These are phyloP conservation scores for Globisporangium cylindrosporum DNA, from an alignment of 352 stramenopile species.

Conservation along the genomic window DNA sequence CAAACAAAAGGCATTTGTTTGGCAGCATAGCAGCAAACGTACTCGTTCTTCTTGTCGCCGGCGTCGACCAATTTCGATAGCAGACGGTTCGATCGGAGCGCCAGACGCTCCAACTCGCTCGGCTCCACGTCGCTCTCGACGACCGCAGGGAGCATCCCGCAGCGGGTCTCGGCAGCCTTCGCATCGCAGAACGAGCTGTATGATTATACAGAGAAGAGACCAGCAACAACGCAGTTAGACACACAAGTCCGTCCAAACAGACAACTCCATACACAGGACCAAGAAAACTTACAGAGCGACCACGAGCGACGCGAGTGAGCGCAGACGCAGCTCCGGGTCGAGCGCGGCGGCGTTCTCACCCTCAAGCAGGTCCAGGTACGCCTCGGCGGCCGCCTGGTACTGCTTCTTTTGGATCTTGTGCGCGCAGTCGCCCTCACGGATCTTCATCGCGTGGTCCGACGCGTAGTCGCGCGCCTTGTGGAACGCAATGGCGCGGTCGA, in stretches of 20 bases:
- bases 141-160: slow-evolving; percentile 57
- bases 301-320: slow-evolving; percentile 72
- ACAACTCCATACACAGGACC: slow-evolving; percentile 1
- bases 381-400: slow-evolving; percentile 56
- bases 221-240: not conserved
- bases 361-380: slow-evolving; percentile 71
- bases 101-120: slow-evolving; percentile 62
- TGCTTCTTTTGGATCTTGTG: slow-evolving; percentile 82
- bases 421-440: slow-evolving; percentile 76
- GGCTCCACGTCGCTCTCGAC: slow-evolving; percentile 54
- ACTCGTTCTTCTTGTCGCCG: slow-evolving; percentile 82
- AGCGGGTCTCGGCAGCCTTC: slow-evolving; percentile 57
- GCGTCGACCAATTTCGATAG: slow-evolving; percentile 55
- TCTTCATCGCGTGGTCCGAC: slow-evolving; percentile 59
- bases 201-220: slow-evolving; percentile 7
- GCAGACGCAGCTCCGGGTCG: slow-evolving; percentile 67
- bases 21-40: slow-evolving; percentile 19
- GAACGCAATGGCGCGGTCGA: slow-evolving; percentile 49
- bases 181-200: slow-evolving; percentile 73
- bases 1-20: not conserved
- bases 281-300: slow-evolving; percentile 55
- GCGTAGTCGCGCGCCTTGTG: slow-evolving; percentile 54
- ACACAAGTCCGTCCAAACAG: not conserved
- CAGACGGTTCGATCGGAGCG: slow-evolving; percentile 54
- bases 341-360: slow-evolving; percentile 53